These are phyloP conservation scores for Berberis vulgaris DNA, from an alignment of 164 flowering plant species.

Conservation along the genomic window DNA sequence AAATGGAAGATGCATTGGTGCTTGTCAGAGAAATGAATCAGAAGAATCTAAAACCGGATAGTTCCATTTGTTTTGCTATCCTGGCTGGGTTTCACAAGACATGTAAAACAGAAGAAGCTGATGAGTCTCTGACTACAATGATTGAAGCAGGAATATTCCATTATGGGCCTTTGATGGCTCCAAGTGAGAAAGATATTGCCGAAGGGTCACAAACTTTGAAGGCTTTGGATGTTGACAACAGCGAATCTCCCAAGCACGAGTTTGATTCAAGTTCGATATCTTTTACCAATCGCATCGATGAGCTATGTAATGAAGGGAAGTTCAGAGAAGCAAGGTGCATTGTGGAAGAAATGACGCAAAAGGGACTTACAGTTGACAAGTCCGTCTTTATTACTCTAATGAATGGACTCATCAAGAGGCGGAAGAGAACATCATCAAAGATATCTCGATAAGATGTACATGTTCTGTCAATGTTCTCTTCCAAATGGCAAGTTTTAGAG, in stretches of 20 bases:
- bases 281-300: conserved; percentile 44
- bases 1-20: conserved; percentile 46
- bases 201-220: conserved; percentile 13
- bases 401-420: conserved; percentile 57
- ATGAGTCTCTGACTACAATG: conserved; percentile 39
- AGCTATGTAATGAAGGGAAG: conserved; percentile 49
- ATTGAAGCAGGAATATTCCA: conserved; percentile 25
- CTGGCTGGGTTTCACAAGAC: conserved; percentile 40
- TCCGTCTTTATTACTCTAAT: conserved; percentile 52
- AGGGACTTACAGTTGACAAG: conserved; percentile 41
- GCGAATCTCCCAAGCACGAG: conserved; percentile 15
- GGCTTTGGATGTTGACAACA: conserved; percentile 10
- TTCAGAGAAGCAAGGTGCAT: conserved; percentile 63
- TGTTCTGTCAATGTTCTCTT: neutral
- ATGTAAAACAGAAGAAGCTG: conserved; percentile 48
- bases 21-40: conserved; percentile 56
- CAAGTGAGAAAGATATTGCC: conserved; percentile 1
- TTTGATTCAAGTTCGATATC: conserved; percentile 25
- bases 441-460: conserved; percentile 5
- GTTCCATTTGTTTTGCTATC: conserved; percentile 40
- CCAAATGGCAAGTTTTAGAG: neutral
- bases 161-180: conserved; percentile 10
- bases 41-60: conserved; percentile 53
- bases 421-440: conserved; percentile 43
- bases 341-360: conserved; percentile 33